Evolutionary conservation across 176 grass and related monocot species (phyloP), one percentile per base, ranked within the genome.

Genomic region (Oryza rufipogon): DNA sequence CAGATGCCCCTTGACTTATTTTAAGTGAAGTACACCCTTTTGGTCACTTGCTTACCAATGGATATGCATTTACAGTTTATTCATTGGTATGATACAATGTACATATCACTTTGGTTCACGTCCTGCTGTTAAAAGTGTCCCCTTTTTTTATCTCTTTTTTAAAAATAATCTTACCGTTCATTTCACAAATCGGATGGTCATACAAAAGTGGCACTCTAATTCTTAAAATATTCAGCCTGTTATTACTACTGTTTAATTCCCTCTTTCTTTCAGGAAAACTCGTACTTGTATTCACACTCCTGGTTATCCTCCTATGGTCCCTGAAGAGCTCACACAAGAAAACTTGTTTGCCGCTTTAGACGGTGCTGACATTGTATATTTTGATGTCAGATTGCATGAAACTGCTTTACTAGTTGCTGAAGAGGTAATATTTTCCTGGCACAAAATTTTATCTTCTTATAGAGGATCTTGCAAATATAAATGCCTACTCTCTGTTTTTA

Each of bases 231-330:
- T 69, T 70, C 58, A 61, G 14, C 39, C 46, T 38, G 0, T 7
- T 72, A 3, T 72, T 74, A 5, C 3, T 42, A 26, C 38, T 44
- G 71, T 78, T 52, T 20, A 19, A 26, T 68, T n/a, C 11, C 41
- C 1, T 81, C 46, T 3, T 19, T 47, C 58, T 90, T 86, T 46
- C 86, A 98, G 93, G 85, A 98, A 93, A 95, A 95, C 96, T 80
- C 91, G 96, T 38, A 95, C 96, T n/a, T 98, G 96, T 83, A 98
- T 98, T 87, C 91, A 98, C 92, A 98, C 91, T 74, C 96, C 96
- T 63, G 91, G 91, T 63, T 77, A 84, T 66, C 96, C 96, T 46
- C 80, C 87, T 70, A 83, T 98, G 93, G 58, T 80, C 49, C 91
- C 96, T 71, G 87, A 95, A 79, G 96, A 98, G 34, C 83, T 95